Base-by-base conservation (phyloP, 352 stramenopile species). In the Globisporangium cylindrosporum region DNA sequence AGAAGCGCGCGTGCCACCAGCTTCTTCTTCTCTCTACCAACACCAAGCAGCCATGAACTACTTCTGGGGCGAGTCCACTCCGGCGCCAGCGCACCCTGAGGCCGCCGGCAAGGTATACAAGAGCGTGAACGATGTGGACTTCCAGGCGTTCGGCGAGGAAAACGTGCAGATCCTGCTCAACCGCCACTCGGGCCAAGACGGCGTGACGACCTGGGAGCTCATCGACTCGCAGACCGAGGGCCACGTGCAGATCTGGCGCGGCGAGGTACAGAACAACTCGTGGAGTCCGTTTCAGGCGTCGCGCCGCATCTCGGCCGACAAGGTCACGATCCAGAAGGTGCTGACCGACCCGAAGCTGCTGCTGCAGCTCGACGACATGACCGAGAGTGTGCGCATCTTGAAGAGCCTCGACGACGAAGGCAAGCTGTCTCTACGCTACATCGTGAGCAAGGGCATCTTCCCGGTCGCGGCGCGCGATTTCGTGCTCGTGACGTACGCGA, bases 311-410 rank as follows among this genome's bases (percentile, higher is more conserved):
- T 64, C 79, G 48, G 78, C 83, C 32, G 72, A 80, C 71, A 90
- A 91, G 67, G 58, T 72, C 48, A 51, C 75, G 32, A 83, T 94
- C 61, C 76, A 88, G 66, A 71, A 76, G 48, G 66, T 78, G 59
- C 79, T 94, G 59, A 68, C 91, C 36, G 87, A 94, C 69, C 71
- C 77, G 41, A 73, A 81, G 38, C 74, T 88, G 48, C 80, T 88
- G 59, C 76, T 90, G 48, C 77, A 92, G 72, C 81, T 93, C 48
- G 87, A 94, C 69, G 82, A 92, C 56, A 94, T 93, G 84, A 94
- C 86, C 64, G 87, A 93, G 62, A 73, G 73, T 20, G 60, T 89
- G 22, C 70, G 77, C 29, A 86, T 87, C 24, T 69, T 94, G 61
- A 79, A 90, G 59, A 68, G 70, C 15, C 74, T 79, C 9, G 79